A percentile compares a stretch with the other conserved stretches of the same genome.
phyloP scores from a whole-genome alignment of 192 early-diverging fungal species.

The Lobulomyces angularis region DNA sequence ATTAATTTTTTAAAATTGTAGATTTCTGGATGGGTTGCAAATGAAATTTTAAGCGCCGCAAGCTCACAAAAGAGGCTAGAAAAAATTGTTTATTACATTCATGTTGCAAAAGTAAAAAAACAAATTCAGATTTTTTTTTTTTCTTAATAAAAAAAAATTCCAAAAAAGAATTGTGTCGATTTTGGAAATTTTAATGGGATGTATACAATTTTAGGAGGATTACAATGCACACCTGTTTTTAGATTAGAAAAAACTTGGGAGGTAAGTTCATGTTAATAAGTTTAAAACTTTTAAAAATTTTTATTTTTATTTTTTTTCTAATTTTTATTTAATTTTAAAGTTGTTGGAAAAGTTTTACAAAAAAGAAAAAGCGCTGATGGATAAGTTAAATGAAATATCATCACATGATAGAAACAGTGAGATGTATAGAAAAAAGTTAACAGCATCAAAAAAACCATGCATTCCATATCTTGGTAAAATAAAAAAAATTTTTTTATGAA shows the following conservation, averaged over 20 bases:
- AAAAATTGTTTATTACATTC: conserved; percentile 20
- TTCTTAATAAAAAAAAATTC: no score
- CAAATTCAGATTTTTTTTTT: not conserved
- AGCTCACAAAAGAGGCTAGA: conserved; percentile 20
- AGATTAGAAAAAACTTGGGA: conserved; percentile 27
- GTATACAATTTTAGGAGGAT: conserved; percentile 19
- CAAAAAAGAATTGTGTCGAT: conserved; percentile 17
- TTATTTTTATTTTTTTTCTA: conserved; percentile 4
- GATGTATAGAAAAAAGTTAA: conserved; percentile 18
- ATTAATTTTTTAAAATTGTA: conserved; percentile 1
- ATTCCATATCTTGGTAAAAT: conserved; percentile 30
- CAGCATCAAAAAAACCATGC: conserved; percentile 13
- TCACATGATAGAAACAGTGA: conserved; percentile 24
- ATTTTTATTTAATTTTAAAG: conserved; percentile 1
- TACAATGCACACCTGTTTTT: conserved; percentile 27
- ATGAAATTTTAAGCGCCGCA: conserved; percentile 19
- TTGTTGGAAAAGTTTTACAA: conserved; percentile 8
- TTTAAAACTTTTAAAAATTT: not conserved
- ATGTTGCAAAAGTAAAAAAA: conserved; percentile 20
- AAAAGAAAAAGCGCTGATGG: conserved; percentile 20
- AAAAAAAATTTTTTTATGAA: not conserved
- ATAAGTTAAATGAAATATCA: conserved; percentile 19
- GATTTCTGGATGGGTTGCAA: conserved; percentile 24
- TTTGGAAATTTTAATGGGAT: conserved; percentile 27
- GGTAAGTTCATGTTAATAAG: conserved; percentile 6